Evolutionary conservation across 2,329 filamentous ascomycete species (phyloP).

Genomic region (Ilyonectria robusta): DNA sequence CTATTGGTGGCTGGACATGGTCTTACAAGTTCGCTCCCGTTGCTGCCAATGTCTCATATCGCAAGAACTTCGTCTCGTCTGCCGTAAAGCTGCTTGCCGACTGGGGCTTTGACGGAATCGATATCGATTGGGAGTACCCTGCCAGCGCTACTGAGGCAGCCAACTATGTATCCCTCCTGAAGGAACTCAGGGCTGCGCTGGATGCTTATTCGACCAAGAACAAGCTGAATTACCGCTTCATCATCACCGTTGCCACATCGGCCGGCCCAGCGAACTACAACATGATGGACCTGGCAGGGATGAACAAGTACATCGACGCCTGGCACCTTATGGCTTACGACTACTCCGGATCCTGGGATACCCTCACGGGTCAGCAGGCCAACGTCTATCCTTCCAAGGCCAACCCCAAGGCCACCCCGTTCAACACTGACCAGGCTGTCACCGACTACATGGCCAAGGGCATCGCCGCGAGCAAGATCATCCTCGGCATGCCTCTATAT

Average conservation of each 20-base stretch:
- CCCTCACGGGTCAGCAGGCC: constrained; percentile 74
- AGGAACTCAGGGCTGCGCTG: constrained; percentile 55
- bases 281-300: constrained; percentile 65
- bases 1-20: constrained; percentile 86
- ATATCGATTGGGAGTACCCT: constrained; percentile 72
- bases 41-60: constrained; percentile 72
- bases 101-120: constrained; percentile 71
- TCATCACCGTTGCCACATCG: constrained; percentile 65
- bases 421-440: constrained; percentile 77
- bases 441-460: constrained; percentile 65
- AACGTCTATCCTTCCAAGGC: constrained; percentile 73
- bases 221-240: constrained; percentile 62
- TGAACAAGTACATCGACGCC: constrained; percentile 70
- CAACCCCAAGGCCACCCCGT: constrained; percentile 73
- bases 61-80: constrained; percentile 75
- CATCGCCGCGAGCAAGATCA: constrained; percentile 75
- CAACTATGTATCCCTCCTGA: constrained; percentile 44
- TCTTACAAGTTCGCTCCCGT: constrained; percentile 66
- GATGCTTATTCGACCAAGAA: constrained; percentile 57
- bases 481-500: constrained; percentile 84
- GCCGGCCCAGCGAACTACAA: constrained; percentile 65
- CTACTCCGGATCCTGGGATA: constrained; percentile 78
- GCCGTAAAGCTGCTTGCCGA: constrained; percentile 80
- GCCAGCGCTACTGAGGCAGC: constrained; percentile 54
- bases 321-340: constrained; percentile 80